A percentile compares a stretch with the other conserved stretches of the same genome.
Evolutionary conservation across 2,329 filamentous ascomycete genomes (phyloP).

Genomic region (Cyanodermella asteris): DNA sequence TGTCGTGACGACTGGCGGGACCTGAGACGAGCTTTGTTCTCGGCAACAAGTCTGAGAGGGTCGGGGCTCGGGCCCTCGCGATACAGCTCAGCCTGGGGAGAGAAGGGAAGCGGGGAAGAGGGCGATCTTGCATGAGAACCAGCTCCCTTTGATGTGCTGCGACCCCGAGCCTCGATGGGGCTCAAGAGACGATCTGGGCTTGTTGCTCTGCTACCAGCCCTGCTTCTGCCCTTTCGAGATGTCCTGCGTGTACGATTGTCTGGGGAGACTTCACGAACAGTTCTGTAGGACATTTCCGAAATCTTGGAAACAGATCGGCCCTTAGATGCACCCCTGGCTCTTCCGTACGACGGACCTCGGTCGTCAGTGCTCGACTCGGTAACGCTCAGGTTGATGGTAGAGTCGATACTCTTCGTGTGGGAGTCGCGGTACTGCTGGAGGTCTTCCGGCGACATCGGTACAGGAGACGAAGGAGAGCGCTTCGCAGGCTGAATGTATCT

Average conservation of each 20-base stretch:
- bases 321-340: constrained; percentile 12
- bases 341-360: constrained; percentile 8
- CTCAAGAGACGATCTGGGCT: constrained; percentile 26
- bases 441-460: constrained; percentile 88
- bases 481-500: constrained; percentile 57
- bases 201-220: constrained; percentile 16
- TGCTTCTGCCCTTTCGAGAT: constrained; percentile 22
- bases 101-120: constrained; percentile 59
- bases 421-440: constrained; percentile 24
- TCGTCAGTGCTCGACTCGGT: too few relatives aligned
- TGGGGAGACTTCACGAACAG: constrained; percentile 7
- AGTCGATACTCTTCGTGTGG: constrained; percentile 7
- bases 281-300: constrained; percentile 13
- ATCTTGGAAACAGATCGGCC: constrained; percentile 17
- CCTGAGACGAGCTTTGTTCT: constrained; percentile 23
- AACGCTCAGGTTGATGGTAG: too few relatives aligned
- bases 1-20: too few relatives aligned
- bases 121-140: constrained; percentile 46
- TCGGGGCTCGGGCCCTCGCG: constrained; percentile 43
- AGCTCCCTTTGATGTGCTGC: constrained; percentile 38
- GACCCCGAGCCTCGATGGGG: constrained; percentile 31
- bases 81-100: constrained; percentile 31
- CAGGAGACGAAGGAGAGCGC: constrained; percentile 71
- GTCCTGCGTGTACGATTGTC: constrained; percentile 4
- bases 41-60: constrained; percentile 20